Evolutionary conservation across 371 early-diverging fungal species (phyloP), one percentile per base, ranked within the genome.

Genomic region (Mucor sp.): DNA sequence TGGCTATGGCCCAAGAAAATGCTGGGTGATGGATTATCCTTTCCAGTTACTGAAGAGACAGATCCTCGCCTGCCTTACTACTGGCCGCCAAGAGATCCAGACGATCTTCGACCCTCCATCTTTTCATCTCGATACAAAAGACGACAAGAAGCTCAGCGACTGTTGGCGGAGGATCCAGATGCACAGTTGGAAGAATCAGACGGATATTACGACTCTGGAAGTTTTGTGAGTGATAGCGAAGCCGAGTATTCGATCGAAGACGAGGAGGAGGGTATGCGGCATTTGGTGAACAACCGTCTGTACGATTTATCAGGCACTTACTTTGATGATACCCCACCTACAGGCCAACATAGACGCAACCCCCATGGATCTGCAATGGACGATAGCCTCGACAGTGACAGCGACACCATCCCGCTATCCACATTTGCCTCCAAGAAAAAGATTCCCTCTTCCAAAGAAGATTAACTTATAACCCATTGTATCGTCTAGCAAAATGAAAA

Each of bases 1-100:
- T 97, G 96, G 96, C 78, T 90, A 69, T 81, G 87, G 83, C 93
- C 94, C 9, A 83, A 83, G 68, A 63, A 37, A 5, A 78, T 82
- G 65, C 58, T 74, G 6, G 93, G 94, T 17, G 88, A 90, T 58
- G 98, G 98, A 6, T 63, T 94, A 4, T 68, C 78, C 17, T 95
- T 86, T 75, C 82, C 89, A 5, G 83, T 94, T 23, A 76, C 68
- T 2, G 32, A 65, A 3, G 73, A 68, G 0, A 74, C 80, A 57
- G 78, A 75, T 63, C 68, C 65, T 28, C 50, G 62, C 17, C 21
- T 69, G 39, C 74, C 72, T 15, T 78, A 72, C 62, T 68, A 70
- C 14, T 78, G 78, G 78, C 78, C 78, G 55, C 78, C 78, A 23
- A 39, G 78, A 43, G 78, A 78, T 41, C 78, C 78, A 19, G 78